These are phyloP conservation scores for Tricholoma sp. DNA, from an alignment of 768 basidiomycete species.

Conservation along the genomic window DNA sequence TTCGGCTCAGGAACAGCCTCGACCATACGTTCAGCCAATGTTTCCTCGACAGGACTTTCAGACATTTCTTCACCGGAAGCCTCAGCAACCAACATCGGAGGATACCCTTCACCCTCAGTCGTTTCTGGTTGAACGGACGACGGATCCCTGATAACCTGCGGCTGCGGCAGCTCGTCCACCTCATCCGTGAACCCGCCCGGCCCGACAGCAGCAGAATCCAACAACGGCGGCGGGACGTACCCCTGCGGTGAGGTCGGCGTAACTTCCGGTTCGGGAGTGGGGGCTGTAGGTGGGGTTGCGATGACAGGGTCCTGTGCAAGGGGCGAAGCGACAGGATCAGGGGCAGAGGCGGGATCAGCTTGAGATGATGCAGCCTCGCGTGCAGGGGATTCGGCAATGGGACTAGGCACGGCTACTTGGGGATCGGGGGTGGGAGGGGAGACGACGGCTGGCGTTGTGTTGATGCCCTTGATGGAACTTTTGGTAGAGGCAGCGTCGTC, in stretches of 20 bases:
- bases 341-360: slow-evolving; percentile 28
- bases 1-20: slow-evolving; percentile 4
- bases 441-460: slow-evolving; percentile 11
- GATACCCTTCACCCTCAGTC: slow-evolving; percentile 12
- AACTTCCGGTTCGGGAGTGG: background rate
- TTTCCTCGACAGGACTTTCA: slow-evolving; percentile 7
- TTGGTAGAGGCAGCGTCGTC: slow-evolving; percentile 24
- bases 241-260: slow-evolving; percentile 14
- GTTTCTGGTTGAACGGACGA: slow-evolving; percentile 16
- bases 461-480: slow-evolving; percentile 22
- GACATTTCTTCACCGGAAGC: background rate
- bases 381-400: slow-evolving; percentile 66
- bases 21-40: background rate
- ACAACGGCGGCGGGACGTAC: slow-evolving; percentile 34
- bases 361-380: slow-evolving; percentile 44
- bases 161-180: slow-evolving; percentile 38
- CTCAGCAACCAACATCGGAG: background rate
- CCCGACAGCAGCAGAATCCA: slow-evolving; percentile 35
- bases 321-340: slow-evolving; percentile 36
- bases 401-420: slow-evolving; percentile 40
- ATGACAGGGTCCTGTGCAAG: slow-evolving; percentile 28
- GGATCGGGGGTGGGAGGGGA: slow-evolving; percentile 20
- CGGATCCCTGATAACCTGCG: slow-evolving; percentile 26
- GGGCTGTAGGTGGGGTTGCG: slow-evolving; percentile 2
- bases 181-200: slow-evolving; percentile 51